Evolutionary conservation across 2,329 filamentous ascomycete species (phyloP).

Genomic region (Didymella pinodella): DNA sequence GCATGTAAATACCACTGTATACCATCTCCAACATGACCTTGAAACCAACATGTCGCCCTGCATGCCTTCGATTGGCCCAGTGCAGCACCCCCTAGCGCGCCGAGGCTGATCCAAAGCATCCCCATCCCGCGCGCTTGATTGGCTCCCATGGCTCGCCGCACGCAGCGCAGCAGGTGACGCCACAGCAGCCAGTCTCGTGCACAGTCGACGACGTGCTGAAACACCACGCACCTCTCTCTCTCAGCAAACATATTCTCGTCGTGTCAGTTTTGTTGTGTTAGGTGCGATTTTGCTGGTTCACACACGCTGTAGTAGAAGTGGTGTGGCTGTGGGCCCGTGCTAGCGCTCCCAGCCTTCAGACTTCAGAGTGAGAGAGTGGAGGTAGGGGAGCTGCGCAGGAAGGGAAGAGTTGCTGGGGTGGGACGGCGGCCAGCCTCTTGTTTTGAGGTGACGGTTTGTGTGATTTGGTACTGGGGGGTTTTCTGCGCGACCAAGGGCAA

Average conservation of each 20-base stretch:
- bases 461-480: no score
- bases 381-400: no score
- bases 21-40: background rate
- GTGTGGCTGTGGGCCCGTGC: background rate
- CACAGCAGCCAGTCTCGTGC: constrained; percentile 41
- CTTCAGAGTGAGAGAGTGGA: no score
- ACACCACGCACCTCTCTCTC: constrained; percentile 20
- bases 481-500: no score
- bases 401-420: constrained; percentile 8
- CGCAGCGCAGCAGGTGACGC: constrained; percentile 40
- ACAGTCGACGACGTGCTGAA: constrained; percentile 37
- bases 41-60: background rate
- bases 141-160: constrained; percentile 13
- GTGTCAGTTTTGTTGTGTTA: background rate
- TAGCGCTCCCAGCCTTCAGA: constrained; percentile 14
- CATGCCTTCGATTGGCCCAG: no score
- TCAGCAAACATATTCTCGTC: no score
- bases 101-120: constrained; percentile 43
- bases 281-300: no score
- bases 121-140: constrained; percentile 42
- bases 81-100: background rate
- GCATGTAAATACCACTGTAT: background rate
- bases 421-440: constrained; percentile 27
- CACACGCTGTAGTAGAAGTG: no score
- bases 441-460: background rate